A percentile compares a stretch with the other conserved stretches of the same genome.
These are phyloP conservation scores for Vicia villosa DNA, from an alignment of 306 rosid genomes.

Conservation along the genomic window DNA sequence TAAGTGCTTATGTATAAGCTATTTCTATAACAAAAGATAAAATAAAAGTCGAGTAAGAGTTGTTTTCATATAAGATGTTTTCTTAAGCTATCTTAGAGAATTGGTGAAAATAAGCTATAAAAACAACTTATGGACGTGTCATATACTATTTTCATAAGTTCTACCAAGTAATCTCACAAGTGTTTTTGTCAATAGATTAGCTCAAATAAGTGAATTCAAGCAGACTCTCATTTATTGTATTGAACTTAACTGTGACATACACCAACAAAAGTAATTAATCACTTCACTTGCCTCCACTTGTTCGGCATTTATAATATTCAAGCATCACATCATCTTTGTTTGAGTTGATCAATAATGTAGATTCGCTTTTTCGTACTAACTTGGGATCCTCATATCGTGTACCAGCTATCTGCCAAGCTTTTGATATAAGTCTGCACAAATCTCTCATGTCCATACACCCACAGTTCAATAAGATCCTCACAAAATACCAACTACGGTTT, in stretches of 20 bases:
- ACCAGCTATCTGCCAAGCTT: slow-evolving; percentile 90
- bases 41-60: not conserved
- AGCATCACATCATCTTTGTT: slow-evolving; percentile 43
- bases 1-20: not conserved
- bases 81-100: not conserved
- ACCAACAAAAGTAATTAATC: slow-evolving; percentile 27
- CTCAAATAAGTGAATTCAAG: not conserved
- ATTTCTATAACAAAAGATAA: not conserved
- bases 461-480: slow-evolving; percentile 17
- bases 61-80: not conserved
- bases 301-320: slow-evolving; percentile 68
- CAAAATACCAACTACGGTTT: not conserved
- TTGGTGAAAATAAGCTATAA: not conserved
- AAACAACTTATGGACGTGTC: not conserved
- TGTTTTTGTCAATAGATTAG: not conserved
- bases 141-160: not conserved
- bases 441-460: slow-evolving; percentile 37
- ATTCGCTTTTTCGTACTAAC: slow-evolving; percentile 61
- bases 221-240: not conserved
- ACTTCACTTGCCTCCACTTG: slow-evolving; percentile 68
- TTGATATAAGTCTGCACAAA: slow-evolving; percentile 68
- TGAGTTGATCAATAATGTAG: slow-evolving; percentile 44
- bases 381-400: slow-evolving; percentile 73
- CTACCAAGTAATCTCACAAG: not conserved
- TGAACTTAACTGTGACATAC: slow-evolving; percentile 26